Conservation (phyloP, 805 yeast species). For the Priceomyces haplophilus region DNA sequence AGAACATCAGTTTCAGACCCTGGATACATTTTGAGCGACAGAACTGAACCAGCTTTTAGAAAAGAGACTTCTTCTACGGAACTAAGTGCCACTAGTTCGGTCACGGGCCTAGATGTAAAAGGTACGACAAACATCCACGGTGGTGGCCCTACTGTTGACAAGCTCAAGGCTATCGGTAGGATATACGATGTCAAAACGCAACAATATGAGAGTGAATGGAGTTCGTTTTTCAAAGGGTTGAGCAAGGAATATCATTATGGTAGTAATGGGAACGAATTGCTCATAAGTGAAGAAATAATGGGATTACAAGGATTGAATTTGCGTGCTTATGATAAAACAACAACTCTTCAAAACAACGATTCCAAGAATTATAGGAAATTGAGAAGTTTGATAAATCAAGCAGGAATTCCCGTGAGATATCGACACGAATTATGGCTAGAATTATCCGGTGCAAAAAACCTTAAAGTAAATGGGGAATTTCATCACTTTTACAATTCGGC, state of each 20-base stretch:
- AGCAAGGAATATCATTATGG: constrained; percentile 26
- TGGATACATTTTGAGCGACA: neutral
- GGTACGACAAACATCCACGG: constrained; percentile 6
- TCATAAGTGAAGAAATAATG: constrained; percentile 24
- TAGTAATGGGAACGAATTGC: neutral
- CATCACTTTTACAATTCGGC: constrained; percentile 25
- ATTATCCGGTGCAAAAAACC: constrained; percentile 47
- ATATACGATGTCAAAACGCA: constrained; percentile 43
- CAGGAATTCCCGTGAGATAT: constrained; percentile 49
- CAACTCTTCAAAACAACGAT: neutral
- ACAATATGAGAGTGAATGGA: constrained; percentile 44
- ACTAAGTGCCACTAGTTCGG: neutral
- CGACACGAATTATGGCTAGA: constrained; percentile 52
- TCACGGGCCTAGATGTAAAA: constrained; percentile 6
- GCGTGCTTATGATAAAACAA: constrained; percentile 13
- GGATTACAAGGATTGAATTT: constrained; percentile 40
- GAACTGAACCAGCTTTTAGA: neutral
- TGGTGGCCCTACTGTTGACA: constrained; percentile 13
- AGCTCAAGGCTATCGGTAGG: constrained; percentile 38
- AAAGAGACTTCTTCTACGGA: neutral
- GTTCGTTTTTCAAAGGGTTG: constrained; percentile 31
- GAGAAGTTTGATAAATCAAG: constrained; percentile 30
- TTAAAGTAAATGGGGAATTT: constrained; percentile 48
- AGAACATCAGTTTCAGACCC: neutral
- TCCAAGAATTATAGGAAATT: constrained; percentile 18